phyloP scores from a whole-genome alignment of 2,329 filamentous ascomycete genomes.

The Verticillium isaacii region DNA sequence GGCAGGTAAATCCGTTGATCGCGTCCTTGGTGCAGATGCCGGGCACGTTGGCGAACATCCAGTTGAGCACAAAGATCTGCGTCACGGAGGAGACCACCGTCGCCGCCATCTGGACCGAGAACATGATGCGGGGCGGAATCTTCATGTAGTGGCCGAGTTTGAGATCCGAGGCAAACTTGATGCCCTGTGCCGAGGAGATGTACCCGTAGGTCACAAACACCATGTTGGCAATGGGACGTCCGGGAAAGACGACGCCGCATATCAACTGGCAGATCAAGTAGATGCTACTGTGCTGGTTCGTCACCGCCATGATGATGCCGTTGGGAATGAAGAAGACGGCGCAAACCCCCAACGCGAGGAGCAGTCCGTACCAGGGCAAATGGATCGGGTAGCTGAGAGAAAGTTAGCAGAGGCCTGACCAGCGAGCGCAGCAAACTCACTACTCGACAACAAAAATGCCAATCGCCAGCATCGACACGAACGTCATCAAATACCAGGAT shows the following conservation, averaged over 20 bases:
- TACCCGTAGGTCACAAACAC: slow-evolving; percentile 90
- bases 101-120: slow-evolving; percentile 72
- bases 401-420: slow-evolving; percentile 10
- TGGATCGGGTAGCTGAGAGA: slow-evolving; percentile 68
- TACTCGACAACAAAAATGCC: slow-evolving; percentile 84
- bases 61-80: slow-evolving; percentile 81
- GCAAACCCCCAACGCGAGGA: slow-evolving; percentile 74
- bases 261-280: slow-evolving; percentile 84
- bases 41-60: slow-evolving; percentile 78
- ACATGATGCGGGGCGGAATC: slow-evolving; percentile 73
- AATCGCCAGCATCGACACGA: slow-evolving; percentile 69
- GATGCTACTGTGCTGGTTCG: slow-evolving; percentile 82
- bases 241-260: slow-evolving; percentile 76
- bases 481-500: slow-evolving; percentile 75
- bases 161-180: slow-evolving; percentile 83
- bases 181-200: slow-evolving; percentile 81
- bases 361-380: slow-evolving; percentile 80
- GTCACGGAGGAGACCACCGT: slow-evolving; percentile 74
- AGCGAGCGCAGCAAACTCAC: slow-evolving; percentile 38
- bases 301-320: slow-evolving; percentile 89
- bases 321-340: slow-evolving; percentile 83
- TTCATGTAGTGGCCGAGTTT: slow-evolving; percentile 90
- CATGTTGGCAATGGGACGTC: slow-evolving; percentile 86
- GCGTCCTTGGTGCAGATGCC: slow-evolving; percentile 74
- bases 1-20: slow-evolving; percentile 85